Evolutionary conservation across 495 filamentous ascomycete genomes (phyloP), one percentile per base, ranked within the genome.

Genomic region (Annulohypoxylon moriforme): DNA sequence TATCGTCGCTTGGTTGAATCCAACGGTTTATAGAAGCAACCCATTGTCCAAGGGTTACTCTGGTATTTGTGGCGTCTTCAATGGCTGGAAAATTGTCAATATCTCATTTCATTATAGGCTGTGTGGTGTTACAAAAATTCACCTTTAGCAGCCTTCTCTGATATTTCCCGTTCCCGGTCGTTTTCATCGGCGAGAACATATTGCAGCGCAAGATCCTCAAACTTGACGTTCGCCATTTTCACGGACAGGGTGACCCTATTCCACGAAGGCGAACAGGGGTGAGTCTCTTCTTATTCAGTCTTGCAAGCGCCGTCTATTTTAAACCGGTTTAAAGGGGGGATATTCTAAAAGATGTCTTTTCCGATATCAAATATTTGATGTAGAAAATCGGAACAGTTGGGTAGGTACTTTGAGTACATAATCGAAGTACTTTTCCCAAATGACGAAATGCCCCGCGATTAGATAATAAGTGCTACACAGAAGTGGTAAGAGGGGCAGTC

Each of bases 121-220:
- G 9, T 9, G 56, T 63, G 14, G 24, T 9, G 38, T 52, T 61
- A 42, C n/a, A 22, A 50, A 10, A 61, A 46, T 60, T 67, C 55
- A 81, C 82, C 78, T 71, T 61, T 72, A 29, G 83, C 83, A 0
- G 82, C 83, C 52, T 82, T 79, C 58, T 79, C 71, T 27, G 75
- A 73, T 64, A 85, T 76, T 29, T 63, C 72, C 27, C 63, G 65
- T 49, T 77, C 78, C 31, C 69, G 68, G 7, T 75, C 68, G 27
- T 79, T 77, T 14, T 83, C 81, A 47, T 85, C 83, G 4, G 80
- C 69, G 64, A 85, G 82, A 60, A 85, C 83, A 73, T 84, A 85
- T 62, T 83, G 74, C 60, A 84, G 73, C 36, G 83, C 83, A 72
- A 80, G 81, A 50, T 83, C 79, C 56, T 81, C 81, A 65, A 84